Base-by-base conservation (phyloP, 306 rosid genomes). In the Boehmeria nivea region DNA sequence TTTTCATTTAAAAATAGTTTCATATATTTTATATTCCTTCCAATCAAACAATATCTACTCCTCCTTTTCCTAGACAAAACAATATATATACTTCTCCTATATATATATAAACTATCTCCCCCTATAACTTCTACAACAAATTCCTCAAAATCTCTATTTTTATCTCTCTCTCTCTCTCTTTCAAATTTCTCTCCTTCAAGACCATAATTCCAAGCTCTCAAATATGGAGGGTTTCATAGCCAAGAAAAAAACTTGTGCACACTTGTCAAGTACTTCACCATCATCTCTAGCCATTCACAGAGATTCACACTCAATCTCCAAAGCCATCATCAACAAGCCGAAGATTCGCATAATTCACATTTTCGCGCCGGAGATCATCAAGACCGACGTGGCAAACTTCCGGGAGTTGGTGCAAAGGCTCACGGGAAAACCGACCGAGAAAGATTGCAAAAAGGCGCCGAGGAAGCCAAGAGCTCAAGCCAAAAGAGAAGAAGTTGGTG, bases 301-400 rank as follows among this genome's bases (percentile, higher is more conserved):
- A 61, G 68, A 74, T 25, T 91, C 95, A 0, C 75, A 77, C 43
- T 48, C 57, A 42, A 78, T 87, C 40, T 81, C 85, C 7, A 91
- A 91, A 45, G 28, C 25, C 22, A 12, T 16, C 23, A 45, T 6
- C 6, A 22, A 76, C 12, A 87, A 73, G 65, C 93, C 94, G 15
- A 84, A 84, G 70, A 84, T 91, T 25, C 81, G 98, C 21, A 91
- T 91, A 54, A 87, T 84, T 57, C 98, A 91, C 78, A 78, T 91
- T 67, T 82, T 84, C 37, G 95, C 95, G 4, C 96, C 96, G 0
- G 85, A 87, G 66, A 80, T 91, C 66, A 91, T 91, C 82, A 78
- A 80, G 63, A 91, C 93, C 6, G 95, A 91, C 65, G 95, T 43
- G 2, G 85, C 81, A 1, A 91, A 91, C 57, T 91, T 91, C 72